Base-by-base conservation (phyloP, 148 eudicot species). In the Chenopodium berlandieri region DNA sequence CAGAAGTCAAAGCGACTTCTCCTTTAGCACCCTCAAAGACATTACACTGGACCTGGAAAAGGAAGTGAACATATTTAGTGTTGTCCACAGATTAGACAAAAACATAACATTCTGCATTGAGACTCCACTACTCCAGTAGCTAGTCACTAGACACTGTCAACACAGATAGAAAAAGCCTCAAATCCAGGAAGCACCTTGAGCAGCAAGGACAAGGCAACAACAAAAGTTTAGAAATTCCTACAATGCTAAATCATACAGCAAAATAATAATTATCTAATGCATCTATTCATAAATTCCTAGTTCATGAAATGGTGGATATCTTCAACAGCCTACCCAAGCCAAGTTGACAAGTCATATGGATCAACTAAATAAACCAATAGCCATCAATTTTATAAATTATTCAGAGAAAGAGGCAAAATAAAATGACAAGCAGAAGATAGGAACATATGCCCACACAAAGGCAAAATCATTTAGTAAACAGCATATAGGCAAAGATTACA, bases 11-110 rank as follows among this genome's bases (percentile, higher is more conserved):
- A 52, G 94, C 91, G 81, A 94, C 93, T 80, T 94, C 97, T 75
- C 95, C 98, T 64, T 66, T 88, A 62, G 95, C 98, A 77, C 98
- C 98, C 83, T 94, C 90, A 81, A 94, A 94, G 75, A 91, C 98
- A 89, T 92, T 94, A 75, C 93, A 92, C 76, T 92, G 98, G 71
- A 82, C 90, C 98, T 94, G 86, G 44, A 74, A 56, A 60, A 79
- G 86, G 47, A 60, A 87, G 80, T 54, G 70, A 48, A 64, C 58
- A 47, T 75, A 34, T 23, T 70, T 40, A 72, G 79, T 40, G 44
- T 66, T 66, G 30, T 27, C 30, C 73, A 70, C 46, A 19, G 4
- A 54, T 58, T 34, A 67, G 30, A 80, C 8, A 10, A 34, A 7
- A 68, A 65, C 58, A 40, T 12, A 69, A 66, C 46, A 73, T 47